These are phyloP conservation scores for Geranomyces michiganensis DNA, from an alignment of 192 early-diverging fungal genomes.

Conservation along the genomic window DNA sequence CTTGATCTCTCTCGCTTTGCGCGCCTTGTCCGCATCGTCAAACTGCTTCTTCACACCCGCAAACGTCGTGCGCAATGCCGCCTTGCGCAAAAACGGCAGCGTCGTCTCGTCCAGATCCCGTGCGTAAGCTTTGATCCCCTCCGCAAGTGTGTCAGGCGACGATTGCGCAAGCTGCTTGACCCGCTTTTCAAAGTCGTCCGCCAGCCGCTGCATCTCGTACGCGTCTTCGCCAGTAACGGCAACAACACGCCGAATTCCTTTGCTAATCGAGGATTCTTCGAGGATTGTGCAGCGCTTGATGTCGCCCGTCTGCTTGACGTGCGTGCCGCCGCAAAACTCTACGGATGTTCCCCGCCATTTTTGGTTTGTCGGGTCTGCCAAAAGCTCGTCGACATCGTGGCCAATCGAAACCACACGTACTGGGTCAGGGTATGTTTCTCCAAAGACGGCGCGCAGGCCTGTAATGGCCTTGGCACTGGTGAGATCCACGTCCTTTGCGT, in stretches of 20 bases:
- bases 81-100: constrained; percentile 81
- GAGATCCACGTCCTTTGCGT: constrained; percentile 84
- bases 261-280: constrained; percentile 91
- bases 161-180: constrained; percentile 62
- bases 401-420: constrained; percentile 96
- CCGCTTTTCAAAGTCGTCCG: constrained; percentile 69
- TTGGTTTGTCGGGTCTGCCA: constrained; percentile 74
- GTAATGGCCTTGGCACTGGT: constrained; percentile 78
- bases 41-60: constrained; percentile 78
- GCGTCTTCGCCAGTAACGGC: constrained; percentile 95
- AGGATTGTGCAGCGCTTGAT: constrained; percentile 84
- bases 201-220: constrained; percentile 62
- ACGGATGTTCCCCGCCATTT: constrained; percentile 84
- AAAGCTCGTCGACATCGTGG: constrained; percentile 81
- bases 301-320: constrained; percentile 86
- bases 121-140: constrained; percentile 68
- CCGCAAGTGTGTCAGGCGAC: constrained; percentile 59
- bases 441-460: constrained; percentile 96
- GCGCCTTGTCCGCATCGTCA: constrained; percentile 86
- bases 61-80: constrained; percentile 71
- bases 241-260: constrained; percentile 94
- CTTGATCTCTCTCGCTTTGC: constrained; percentile 84
- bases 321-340: constrained; percentile 99
- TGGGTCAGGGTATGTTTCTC: constrained; percentile 96
- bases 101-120: constrained; percentile 75